phyloP scores from a whole-genome alignment of 2,329 filamentous ascomycete species.

The Aurifilum marmelostoma region DNA sequence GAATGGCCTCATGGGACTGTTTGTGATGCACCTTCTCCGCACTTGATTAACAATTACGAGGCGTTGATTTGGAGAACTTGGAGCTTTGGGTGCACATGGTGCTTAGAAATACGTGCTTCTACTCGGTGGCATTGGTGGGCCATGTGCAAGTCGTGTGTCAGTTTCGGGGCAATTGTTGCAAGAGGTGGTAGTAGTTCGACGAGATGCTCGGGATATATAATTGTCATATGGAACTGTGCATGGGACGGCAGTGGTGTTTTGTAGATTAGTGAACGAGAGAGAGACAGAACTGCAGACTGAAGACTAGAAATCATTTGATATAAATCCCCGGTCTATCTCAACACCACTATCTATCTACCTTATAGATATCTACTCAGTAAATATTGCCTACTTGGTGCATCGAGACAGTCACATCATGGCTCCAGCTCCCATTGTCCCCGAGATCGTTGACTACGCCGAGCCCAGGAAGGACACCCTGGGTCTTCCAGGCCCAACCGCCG shows the following conservation, averaged over 20 bases:
- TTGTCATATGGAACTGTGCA: not conserved
- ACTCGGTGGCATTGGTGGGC: slow-evolving; percentile 11
- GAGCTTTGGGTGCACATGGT: not conserved
- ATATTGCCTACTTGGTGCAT: not conserved
- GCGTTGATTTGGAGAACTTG: slow-evolving; percentile 21
- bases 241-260: not conserved
- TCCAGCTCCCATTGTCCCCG: slow-evolving; percentile 62
- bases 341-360: not conserved
- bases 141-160: not conserved
- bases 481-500: slow-evolving; percentile 59
- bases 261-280: not conserved
- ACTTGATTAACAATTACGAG: slow-evolving; percentile 5
- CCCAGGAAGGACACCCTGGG: slow-evolving; percentile 67
- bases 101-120: slow-evolving; percentile 26
- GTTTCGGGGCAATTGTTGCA: not conserved
- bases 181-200: not conserved
- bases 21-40: slow-evolving; percentile 14
- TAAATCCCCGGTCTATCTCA: not conserved
- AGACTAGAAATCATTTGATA: not conserved
- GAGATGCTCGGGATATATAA: slow-evolving; percentile 16
- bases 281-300: not conserved
- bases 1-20: slow-evolving; percentile 14
- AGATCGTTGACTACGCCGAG: slow-evolving; percentile 65
- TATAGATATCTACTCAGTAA: not conserved
- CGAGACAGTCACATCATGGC: slow-evolving; percentile 40